Conservation (phyloP, 768 basidiomycete species). For the Suillus tomentosus region DNA sequence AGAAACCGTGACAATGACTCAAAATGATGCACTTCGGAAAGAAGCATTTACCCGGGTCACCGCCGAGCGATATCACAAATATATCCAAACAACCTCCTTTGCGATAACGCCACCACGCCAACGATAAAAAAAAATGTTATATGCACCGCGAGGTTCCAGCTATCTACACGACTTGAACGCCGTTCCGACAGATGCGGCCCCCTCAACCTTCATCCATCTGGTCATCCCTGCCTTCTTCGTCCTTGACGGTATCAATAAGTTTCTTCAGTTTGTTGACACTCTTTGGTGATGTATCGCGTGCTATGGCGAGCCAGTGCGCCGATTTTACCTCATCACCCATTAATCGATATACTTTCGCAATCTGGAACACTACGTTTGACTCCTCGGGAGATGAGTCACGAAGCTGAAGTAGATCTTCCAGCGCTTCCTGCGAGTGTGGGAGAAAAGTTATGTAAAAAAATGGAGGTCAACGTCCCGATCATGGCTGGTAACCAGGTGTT, state of each 20-base stretch:
- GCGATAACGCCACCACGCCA: constrained; percentile 24
- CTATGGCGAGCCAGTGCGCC: constrained; percentile 83
- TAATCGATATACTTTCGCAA: constrained; percentile 88
- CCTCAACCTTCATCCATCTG: constrained; percentile 77
- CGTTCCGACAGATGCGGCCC: not conserved
- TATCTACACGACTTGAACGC: constrained; percentile 10
- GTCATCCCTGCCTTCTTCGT: constrained; percentile 57
- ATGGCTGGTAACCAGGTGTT: constrained; percentile 25
- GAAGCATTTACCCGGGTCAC: constrained; percentile 25
- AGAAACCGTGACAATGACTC: constrained; percentile 36
- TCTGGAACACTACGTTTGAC: constrained; percentile 94
- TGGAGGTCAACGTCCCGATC: constrained; percentile 23
- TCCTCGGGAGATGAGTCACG: constrained; percentile 88
- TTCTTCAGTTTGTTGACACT: constrained; percentile 82
- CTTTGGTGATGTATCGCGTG: constrained; percentile 93
- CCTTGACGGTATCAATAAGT: constrained; percentile 68
- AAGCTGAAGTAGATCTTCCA: constrained; percentile 78
- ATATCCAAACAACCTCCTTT: constrained; percentile 21
- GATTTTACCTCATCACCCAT: constrained; percentile 78
- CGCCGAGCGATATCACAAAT: constrained; percentile 21
- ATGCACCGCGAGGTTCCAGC: constrained; percentile 10
- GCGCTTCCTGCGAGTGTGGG: constrained; percentile 61
- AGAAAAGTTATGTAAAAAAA: constrained; percentile 27
- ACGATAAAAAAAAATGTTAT: constrained; percentile 11
- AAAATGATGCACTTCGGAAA: constrained; percentile 29